Percentiles rank a stretch among this genome's conserved stretches.
Conservation (phyloP, 306 rosid species). For the Cucurbita pepo region DNA sequence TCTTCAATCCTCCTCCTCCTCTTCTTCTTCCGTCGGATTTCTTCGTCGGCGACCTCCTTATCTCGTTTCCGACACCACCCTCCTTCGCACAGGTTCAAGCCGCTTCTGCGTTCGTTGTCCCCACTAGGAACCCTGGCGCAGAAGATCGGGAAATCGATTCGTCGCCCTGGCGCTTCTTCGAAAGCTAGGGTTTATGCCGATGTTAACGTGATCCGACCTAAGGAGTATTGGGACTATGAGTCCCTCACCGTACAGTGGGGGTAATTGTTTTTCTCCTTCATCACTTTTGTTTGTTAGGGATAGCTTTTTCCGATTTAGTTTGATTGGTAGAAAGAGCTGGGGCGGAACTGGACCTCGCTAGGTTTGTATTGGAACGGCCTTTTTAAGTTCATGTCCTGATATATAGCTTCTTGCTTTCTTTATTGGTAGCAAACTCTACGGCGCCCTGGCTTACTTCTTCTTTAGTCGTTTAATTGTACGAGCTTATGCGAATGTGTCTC, state of each 20-base stretch:
- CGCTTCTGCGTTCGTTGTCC: slow-evolving; percentile 12
- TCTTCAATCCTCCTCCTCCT: not conserved
- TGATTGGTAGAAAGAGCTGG: not conserved
- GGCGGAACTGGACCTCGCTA: not conserved
- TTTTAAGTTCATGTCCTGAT: not conserved
- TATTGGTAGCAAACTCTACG: not conserved
- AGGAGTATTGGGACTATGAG: slow-evolving; percentile 42
- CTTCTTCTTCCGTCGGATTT: slow-evolving; percentile 25
- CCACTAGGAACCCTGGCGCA: slow-evolving; percentile 60
- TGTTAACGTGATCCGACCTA: slow-evolving; percentile 32
- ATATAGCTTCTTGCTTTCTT: not conserved
- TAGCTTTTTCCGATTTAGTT: not conserved
- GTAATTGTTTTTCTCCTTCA: not conserved
- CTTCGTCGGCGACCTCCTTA: slow-evolving; percentile 22
- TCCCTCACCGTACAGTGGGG: slow-evolving; percentile 33
- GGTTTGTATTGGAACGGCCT: not conserved
- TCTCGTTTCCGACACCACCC: slow-evolving; percentile 13
- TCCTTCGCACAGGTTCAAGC: not conserved
- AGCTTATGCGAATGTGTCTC: not conserved
- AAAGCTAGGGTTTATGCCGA: slow-evolving; percentile 37
- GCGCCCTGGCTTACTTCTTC: not conserved
- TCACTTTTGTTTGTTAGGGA: not conserved
- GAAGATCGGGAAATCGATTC: slow-evolving; percentile 81
- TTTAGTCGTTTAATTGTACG: not conserved
- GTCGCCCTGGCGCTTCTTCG: slow-evolving; percentile 84